Conservation (phyloP, 2,329 filamentous ascomycete species). For the Ophiostoma sp. region DNA sequence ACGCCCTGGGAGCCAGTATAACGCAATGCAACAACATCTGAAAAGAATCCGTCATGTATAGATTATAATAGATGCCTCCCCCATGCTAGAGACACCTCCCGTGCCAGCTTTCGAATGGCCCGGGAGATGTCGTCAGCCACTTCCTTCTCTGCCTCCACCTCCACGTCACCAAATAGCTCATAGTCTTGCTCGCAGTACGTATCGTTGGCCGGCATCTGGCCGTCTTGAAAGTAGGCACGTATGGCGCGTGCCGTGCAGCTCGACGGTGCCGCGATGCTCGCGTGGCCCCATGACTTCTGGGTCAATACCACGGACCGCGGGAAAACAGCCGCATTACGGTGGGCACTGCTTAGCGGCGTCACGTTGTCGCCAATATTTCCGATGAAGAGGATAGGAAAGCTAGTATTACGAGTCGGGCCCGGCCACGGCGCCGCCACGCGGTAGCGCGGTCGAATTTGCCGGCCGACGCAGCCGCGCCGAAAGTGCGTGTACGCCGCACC, state of each 20-base stretch:
- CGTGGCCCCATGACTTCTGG: constrained; percentile 47
- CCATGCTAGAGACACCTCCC: no score
- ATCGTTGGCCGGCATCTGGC: constrained; percentile 23
- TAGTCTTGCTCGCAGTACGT: no score
- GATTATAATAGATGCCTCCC: no score
- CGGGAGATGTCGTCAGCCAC: no score
- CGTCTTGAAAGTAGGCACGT: constrained; percentile 42
- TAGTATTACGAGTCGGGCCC: constrained; percentile 33
- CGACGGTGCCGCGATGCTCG: constrained; percentile 41
- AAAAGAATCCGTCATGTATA: no score
- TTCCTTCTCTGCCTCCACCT: no score
- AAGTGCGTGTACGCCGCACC: constrained; percentile 42
- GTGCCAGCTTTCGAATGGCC: no score
- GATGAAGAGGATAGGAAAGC: constrained; percentile 42
- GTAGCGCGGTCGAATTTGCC: constrained; percentile 33
- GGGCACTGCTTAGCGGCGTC: constrained; percentile 40
- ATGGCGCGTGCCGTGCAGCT: constrained; percentile 41
- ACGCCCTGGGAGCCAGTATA: no score
- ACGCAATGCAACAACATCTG: no score
- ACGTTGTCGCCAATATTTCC: constrained; percentile 42
- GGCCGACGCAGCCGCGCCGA: constrained; percentile 38
- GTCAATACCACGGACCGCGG: constrained; percentile 41
- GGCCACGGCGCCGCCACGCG: constrained; percentile 37
- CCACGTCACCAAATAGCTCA: no score
- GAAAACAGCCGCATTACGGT: constrained; percentile 25